phyloP scores from a whole-genome alignment of 1,284 basidiomycete species.

The Meripilus lineatus region DNA sequence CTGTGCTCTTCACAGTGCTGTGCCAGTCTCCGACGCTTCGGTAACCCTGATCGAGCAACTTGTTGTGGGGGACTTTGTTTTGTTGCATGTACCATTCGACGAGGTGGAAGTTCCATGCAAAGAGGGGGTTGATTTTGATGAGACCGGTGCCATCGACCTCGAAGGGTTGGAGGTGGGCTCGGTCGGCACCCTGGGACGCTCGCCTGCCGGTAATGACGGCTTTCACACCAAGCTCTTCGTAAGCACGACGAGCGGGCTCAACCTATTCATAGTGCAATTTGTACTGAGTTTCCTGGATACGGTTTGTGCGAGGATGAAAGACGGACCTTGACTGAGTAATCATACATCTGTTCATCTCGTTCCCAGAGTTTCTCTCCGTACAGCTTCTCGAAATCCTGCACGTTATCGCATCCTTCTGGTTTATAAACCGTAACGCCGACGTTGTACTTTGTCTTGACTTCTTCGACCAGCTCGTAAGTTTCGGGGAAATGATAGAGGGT shows the following conservation, averaged over 20 bases:
- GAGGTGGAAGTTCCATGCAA: slow-evolving; percentile 82
- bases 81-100: slow-evolving; percentile 85
- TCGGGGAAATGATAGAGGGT: slow-evolving; percentile 96
- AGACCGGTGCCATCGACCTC: slow-evolving; percentile 92
- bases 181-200: slow-evolving; percentile 87
- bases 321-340: slow-evolving; percentile 87
- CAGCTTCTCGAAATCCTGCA: slow-evolving; percentile 75
- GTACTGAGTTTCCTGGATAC: neutral
- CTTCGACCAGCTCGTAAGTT: slow-evolving; percentile 84
- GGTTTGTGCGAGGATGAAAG: neutral
- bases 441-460: slow-evolving; percentile 74
- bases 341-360: slow-evolving; percentile 84
- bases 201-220: slow-evolving; percentile 94
- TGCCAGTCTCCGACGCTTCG: slow-evolving; percentile 97
- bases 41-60: slow-evolving; percentile 87
- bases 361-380: slow-evolving; percentile 89
- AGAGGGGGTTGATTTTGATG: slow-evolving; percentile 94
- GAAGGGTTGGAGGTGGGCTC: slow-evolving; percentile 78
- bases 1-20: slow-evolving; percentile 73
- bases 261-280: slow-evolving; percentile 47
- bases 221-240: slow-evolving; percentile 75
- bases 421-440: slow-evolving; percentile 76
- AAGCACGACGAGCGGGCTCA: slow-evolving; percentile 89
- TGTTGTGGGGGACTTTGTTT: slow-evolving; percentile 88
- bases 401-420: slow-evolving; percentile 69